phyloP scores from a whole-genome alignment of 495 filamentous ascomycete genomes.

The Bacidia rubella region DNA sequence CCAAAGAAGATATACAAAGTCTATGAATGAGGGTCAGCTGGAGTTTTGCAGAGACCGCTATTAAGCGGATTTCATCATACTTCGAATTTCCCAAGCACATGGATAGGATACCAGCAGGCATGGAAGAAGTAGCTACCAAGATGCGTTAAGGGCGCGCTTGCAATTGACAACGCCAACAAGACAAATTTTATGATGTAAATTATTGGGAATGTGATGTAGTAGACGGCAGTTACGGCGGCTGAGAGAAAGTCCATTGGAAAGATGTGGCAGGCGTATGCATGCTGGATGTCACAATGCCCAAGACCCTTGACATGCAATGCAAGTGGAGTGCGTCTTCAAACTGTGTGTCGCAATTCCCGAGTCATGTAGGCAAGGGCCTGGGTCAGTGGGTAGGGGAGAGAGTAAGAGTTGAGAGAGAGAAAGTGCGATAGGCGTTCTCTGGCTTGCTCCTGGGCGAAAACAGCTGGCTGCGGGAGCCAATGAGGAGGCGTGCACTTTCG shows the following conservation, averaged over 20 bases:
- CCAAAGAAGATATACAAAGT: conserved; percentile 53
- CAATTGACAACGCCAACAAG: conserved; percentile 19
- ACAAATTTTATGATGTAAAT: conserved; percentile 18
- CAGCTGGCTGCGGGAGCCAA: neutral
- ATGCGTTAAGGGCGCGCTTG: conserved; percentile 35
- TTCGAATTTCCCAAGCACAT: conserved; percentile 46
- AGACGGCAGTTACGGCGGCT: conserved; percentile 19
- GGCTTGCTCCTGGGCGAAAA: neutral
- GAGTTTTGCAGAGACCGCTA: conserved; percentile 7
- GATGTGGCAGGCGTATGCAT: conserved; percentile 7
- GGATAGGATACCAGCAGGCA: conserved; percentile 27
- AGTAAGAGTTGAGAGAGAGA: neutral
- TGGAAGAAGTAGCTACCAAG: conserved; percentile 26
- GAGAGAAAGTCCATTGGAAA: conserved; percentile 20
- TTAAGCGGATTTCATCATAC: conserved; percentile 29
- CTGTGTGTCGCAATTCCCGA: too few relatives aligned
- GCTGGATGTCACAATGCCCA: neutral
- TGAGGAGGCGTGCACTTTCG: neutral
- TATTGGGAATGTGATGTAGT: conserved; percentile 28
- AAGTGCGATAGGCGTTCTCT: neutral
- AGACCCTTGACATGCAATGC: too few relatives aligned
- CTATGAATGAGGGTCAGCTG: conserved; percentile 26
- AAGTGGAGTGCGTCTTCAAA: too few relatives aligned
- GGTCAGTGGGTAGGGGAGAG: too few relatives aligned
- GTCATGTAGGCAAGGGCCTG: too few relatives aligned